These are phyloP conservation scores for Podaxis sp. DNA, from an alignment of 768 basidiomycete genomes.

Conservation along the genomic window DNA sequence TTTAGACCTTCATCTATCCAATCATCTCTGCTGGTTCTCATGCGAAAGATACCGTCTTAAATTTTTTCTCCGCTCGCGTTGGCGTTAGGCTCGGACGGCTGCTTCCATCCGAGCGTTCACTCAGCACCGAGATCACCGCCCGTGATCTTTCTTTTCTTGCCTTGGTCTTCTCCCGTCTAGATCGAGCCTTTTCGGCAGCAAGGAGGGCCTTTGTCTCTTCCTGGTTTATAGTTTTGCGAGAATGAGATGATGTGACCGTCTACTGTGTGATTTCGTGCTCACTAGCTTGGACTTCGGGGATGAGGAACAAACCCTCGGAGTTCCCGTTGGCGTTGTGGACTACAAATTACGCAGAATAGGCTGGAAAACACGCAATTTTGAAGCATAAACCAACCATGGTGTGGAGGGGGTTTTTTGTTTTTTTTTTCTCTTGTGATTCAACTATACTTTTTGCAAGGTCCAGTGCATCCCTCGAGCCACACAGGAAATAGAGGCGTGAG, in stretches of 20 bases:
- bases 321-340: neutral
- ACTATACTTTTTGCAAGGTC: constrained; percentile 47
- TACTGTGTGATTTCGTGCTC: neutral
- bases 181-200: constrained; percentile 31
- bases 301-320: neutral
- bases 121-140: neutral
- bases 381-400: neutral
- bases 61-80: neutral
- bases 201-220: constrained; percentile 40
- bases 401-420: constrained; percentile 36
- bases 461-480: constrained; percentile 39
- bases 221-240: neutral
- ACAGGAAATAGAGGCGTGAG: neutral
- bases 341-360: neutral
- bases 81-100: neutral
- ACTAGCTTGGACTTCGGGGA: neutral
- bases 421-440: constrained; percentile 41
- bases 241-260: neutral
- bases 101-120: neutral
- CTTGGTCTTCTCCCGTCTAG: constrained; percentile 38
- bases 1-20: too few relatives aligned
- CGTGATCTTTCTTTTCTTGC: constrained; percentile 22
- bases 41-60: neutral
- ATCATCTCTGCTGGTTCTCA: neutral
- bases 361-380: neutral